phyloP scores from a whole-genome alignment of 176 grass and related monocot species.

The Areca catechu region DNA sequence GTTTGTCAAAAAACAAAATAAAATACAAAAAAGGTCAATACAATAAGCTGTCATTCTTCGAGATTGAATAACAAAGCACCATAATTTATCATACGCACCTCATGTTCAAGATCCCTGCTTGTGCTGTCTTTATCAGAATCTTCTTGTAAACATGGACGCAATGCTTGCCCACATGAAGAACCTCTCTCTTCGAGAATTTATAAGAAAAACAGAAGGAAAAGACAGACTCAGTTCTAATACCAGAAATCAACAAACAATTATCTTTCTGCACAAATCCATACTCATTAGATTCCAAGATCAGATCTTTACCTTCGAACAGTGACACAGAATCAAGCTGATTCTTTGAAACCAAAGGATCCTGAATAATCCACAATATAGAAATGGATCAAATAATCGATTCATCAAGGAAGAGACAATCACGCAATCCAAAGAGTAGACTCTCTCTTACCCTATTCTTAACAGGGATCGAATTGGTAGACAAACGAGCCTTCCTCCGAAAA shows the following conservation, averaged over 20 bases:
- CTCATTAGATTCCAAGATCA: not conserved
- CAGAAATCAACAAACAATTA: no score
- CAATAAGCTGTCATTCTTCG: no score
- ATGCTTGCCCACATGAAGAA: no score
- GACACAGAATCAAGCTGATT: not conserved
- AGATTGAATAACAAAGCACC: no score
- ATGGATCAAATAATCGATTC: no score
- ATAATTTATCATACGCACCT: not conserved
- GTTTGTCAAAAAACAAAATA: no score
- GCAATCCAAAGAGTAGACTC: not conserved
- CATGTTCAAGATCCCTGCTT: not conserved
- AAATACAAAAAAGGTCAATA: no score
- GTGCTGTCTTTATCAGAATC: not conserved
- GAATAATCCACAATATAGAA: not conserved
- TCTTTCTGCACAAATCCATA: no score
- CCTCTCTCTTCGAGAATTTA: no score
- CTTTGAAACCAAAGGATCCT: conserved; percentile 9
- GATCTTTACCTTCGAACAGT: not conserved
- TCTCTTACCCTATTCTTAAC: not conserved
- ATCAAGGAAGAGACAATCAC: not conserved
- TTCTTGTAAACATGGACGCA: not conserved
- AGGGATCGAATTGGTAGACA: not conserved
- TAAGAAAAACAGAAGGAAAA: no score
- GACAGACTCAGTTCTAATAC: no score
- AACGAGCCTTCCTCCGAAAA: conserved; percentile 1